Evolutionary conservation across 306 rosid genomes (phyloP).

Genomic region (Hippophae tibetana): DNA sequence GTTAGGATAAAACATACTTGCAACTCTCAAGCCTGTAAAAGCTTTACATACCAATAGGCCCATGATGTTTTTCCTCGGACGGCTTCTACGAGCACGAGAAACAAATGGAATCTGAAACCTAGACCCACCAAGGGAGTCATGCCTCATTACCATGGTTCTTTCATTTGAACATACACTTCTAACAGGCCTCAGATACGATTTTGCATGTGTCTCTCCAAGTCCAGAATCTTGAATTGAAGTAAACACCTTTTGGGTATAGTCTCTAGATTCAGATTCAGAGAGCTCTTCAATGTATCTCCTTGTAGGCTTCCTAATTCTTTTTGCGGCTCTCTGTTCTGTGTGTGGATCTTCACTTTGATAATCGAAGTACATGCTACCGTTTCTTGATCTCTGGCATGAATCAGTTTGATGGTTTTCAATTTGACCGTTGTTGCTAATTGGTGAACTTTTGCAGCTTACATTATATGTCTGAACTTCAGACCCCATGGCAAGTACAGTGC

Average conservation of each 20-base stretch:
- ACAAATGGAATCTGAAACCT: constrained; percentile 73
- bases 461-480: constrained; percentile 25
- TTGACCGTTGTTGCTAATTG: constrained; percentile 27
- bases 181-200: constrained; percentile 30
- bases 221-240: constrained; percentile 33
- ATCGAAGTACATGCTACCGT: constrained; percentile 33
- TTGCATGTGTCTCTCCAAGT: constrained; percentile 33
- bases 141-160: constrained; percentile 53
- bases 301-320: constrained; percentile 90
- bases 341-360: constrained; percentile 38
- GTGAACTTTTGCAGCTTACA: constrained; percentile 31
- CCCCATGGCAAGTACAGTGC: constrained; percentile 23
- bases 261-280: constrained; percentile 71
- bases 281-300: constrained; percentile 95
- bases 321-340: constrained; percentile 48
- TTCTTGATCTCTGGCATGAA: constrained; percentile 33
- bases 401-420: constrained; percentile 38
- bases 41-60: constrained; percentile 67
- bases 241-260: constrained; percentile 33
- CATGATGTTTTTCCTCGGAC: constrained; percentile 67
- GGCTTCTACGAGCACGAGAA: constrained; percentile 86
- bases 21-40: constrained; percentile 9
- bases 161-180: constrained; percentile 42
- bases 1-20: constrained; percentile 4
- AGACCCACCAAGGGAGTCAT: constrained; percentile 75